Percentiles rank a stretch among this genome's conserved stretches.
Conservation (phyloP, 768 basidiomycete species). For the Floccularia luteovirens region DNA sequence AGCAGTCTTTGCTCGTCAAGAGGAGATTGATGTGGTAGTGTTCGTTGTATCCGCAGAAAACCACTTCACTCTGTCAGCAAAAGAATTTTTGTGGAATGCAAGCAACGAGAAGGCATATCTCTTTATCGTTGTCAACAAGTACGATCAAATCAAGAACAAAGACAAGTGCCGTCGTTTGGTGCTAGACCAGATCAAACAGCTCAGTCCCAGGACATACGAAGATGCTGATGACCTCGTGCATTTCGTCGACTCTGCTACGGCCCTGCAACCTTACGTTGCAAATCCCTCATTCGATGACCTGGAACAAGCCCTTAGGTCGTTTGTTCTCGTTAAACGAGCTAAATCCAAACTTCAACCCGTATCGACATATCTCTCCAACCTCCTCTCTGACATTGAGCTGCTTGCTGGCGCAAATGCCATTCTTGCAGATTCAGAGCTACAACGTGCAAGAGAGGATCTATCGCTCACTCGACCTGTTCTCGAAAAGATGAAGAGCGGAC, state of each 20-base stretch:
- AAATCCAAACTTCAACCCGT: constrained; percentile 95
- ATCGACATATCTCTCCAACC: constrained; percentile 82
- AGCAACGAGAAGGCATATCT: constrained; percentile 96
- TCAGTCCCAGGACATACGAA: constrained; percentile 89
- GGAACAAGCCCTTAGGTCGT: constrained; percentile 84
- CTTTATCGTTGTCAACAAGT: constrained; percentile 99
- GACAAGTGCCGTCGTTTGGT: constrained; percentile 83
- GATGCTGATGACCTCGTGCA: constrained; percentile 93
- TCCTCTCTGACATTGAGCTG: constrained; percentile 86
- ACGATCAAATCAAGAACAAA: constrained; percentile 92
- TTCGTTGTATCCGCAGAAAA: constrained; percentile 98
- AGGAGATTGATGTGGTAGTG: constrained; percentile 97
- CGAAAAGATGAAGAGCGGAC: constrained; percentile 76
- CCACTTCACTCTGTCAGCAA: constrained; percentile 94
- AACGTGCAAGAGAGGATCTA: constrained; percentile 65
- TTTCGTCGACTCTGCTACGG: constrained; percentile 89
- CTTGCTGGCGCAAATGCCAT: constrained; percentile 82
- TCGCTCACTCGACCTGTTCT: constrained; percentile 68
- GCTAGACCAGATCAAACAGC: constrained; percentile 87
- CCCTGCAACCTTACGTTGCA: constrained; percentile 56
- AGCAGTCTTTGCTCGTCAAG: constrained; percentile 89
- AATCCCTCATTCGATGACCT: constrained; percentile 79
- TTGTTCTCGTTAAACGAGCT: constrained; percentile 92
- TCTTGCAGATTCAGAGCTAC: constrained; percentile 74
- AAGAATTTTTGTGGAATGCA: constrained; percentile 88